A percentile compares a stretch with the other conserved stretches of the same genome.
Conservation (phyloP, 2,329 filamentous ascomycete species). For the Scolecobasidium constrictum region DNA sequence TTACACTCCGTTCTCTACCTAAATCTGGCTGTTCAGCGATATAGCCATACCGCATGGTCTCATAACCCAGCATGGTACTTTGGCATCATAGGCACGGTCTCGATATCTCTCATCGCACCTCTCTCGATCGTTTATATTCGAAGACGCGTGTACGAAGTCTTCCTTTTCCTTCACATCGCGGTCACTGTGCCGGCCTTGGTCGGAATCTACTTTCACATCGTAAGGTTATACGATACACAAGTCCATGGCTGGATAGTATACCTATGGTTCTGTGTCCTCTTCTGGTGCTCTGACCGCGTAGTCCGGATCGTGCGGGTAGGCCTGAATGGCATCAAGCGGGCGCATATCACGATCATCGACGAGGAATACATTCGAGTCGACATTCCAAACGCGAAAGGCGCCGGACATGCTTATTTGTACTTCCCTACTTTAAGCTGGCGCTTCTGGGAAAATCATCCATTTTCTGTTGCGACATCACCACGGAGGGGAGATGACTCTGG, state of each 20-base stretch:
- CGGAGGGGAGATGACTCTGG: too few relatives aligned
- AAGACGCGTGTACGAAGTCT: conserved; percentile 29
- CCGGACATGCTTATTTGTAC: conserved; percentile 31
- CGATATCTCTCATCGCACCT: conserved; percentile 14
- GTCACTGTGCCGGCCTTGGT: conserved; percentile 30
- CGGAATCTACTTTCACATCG: conserved; percentile 24
- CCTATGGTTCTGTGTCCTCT: conserved; percentile 28
- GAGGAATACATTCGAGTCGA: conserved; percentile 28
- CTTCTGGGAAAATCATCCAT: conserved; percentile 41
- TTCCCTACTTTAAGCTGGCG: conserved; percentile 33
- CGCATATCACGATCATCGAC: conserved; percentile 21
- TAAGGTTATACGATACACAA: not conserved
- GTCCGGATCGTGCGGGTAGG: conserved; percentile 27
- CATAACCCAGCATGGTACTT: conserved; percentile 31
- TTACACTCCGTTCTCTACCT: conserved; percentile 25
- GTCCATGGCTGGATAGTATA: conserved; percentile 19
- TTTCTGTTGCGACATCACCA: conserved; percentile 29
- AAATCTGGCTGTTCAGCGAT: conserved; percentile 24
- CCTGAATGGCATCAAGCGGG: conserved; percentile 22
- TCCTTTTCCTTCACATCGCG: conserved; percentile 33
- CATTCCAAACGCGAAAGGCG: conserved; percentile 27
- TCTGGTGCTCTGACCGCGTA: conserved; percentile 36
- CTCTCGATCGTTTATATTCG: conserved; percentile 18
- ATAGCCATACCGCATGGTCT: conserved; percentile 17
- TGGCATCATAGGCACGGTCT: conserved; percentile 31